Conservation (phyloP, 805 yeast species). For the Myxozyma monticola region DNA sequence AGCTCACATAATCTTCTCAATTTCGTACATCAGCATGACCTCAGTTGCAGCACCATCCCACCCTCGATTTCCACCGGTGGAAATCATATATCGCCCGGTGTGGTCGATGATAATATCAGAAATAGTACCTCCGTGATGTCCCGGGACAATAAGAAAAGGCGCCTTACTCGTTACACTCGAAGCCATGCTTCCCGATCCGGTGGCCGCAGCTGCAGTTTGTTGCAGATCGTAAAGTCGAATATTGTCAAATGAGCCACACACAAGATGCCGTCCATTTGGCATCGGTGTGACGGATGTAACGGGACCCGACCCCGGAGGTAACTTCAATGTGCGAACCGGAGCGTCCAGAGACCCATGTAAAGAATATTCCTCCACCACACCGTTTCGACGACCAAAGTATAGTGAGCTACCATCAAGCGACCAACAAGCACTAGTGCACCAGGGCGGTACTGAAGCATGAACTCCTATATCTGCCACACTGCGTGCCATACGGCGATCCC, state of each 20-base stretch:
- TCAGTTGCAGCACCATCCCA: conserved; percentile 87
- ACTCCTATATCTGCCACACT: conserved; percentile 51
- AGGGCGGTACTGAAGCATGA: conserved; percentile 77
- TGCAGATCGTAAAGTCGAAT: conserved; percentile 78
- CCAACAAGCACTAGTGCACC: conserved; percentile 63
- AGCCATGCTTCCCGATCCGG: conserved; percentile 1
- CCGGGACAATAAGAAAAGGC: conserved; percentile 90
- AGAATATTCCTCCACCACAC: conserved; percentile 49
- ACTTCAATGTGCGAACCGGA: conserved; percentile 60
- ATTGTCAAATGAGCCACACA: conserved; percentile 90
- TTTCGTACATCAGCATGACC: conserved; percentile 77
- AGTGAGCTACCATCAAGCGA: conserved; percentile 75
- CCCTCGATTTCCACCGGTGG: conserved; percentile 93
- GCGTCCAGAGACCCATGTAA: conserved; percentile 42
- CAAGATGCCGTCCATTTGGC: conserved; percentile 75
- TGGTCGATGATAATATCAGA: conserved; percentile 76
- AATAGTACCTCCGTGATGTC: conserved; percentile 91
- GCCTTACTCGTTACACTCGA: conserved; percentile 37
- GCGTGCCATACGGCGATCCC: conserved; percentile 67
- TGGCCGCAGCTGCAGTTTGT: conserved; percentile 14
- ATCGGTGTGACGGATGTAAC: conserved; percentile 76
- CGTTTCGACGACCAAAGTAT: conserved; percentile 86
- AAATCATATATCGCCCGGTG: conserved; percentile 80
- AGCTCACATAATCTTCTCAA: conserved; percentile 40
- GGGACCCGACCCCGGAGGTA: conserved; percentile 89